A percentile compares a stretch with the other conserved stretches of the same genome.
Evolutionary conservation across 164 flowering plant species (phyloP).

Genomic region (Liriodendron chinense): DNA sequence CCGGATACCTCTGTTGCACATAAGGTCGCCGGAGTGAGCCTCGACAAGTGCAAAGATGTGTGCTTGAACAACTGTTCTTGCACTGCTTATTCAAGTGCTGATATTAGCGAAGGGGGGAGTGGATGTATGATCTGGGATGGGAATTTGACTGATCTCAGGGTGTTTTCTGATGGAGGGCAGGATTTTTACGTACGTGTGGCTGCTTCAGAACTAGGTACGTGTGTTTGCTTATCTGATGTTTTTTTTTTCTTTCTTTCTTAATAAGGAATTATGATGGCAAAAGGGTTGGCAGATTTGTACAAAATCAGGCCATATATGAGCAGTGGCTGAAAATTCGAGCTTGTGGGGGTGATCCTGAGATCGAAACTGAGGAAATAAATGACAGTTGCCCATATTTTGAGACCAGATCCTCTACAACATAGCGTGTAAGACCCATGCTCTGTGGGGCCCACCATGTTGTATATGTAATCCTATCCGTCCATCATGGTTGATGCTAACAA

Average conservation of each 20-base stretch:
- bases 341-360: too few relatives aligned
- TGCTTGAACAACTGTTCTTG: slow-evolving; percentile 35
- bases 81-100: slow-evolving; percentile 22
- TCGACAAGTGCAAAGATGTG: slow-evolving; percentile 18
- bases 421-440: too few relatives aligned
- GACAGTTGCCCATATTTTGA: too few relatives aligned
- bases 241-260: background rate
- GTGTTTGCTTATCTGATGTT: too few relatives aligned
- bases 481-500: too few relatives aligned
- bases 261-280: background rate
- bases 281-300: background rate
- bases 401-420: too few relatives aligned
- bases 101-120: slow-evolving; percentile 21
- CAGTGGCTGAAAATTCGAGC: too few relatives aligned
- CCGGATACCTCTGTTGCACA: slow-evolving; percentile 19
- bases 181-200: slow-evolving; percentile 25
- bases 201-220: slow-evolving; percentile 14
- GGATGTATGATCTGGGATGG: slow-evolving; percentile 34
- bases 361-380: too few relatives aligned
- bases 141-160: slow-evolving; percentile 24
- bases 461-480: too few relatives aligned
- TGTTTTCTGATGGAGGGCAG: slow-evolving; percentile 13
- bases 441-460: too few relatives aligned
- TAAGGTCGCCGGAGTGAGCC: slow-evolving; percentile 10
- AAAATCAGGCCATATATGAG: too few relatives aligned